Evolutionary conservation across 2,329 filamentous ascomycete species (phyloP).

Genomic region (Sporothrix humicola): DNA sequence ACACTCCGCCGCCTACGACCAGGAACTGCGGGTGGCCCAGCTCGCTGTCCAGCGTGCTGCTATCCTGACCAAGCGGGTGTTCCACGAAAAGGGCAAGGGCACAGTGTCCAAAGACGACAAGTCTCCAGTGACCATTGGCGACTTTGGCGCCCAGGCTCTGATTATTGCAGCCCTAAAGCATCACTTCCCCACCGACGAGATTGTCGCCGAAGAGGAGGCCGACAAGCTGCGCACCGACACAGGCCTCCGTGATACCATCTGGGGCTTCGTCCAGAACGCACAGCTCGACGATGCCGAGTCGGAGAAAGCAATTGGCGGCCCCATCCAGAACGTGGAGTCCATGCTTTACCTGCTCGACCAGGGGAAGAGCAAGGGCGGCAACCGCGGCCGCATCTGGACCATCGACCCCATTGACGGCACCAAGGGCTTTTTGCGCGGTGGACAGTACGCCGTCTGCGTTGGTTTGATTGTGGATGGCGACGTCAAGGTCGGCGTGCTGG

Average conservation of each 20-base stretch:
- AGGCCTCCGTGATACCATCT: constrained; percentile 75
- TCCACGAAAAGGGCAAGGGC: constrained; percentile 87
- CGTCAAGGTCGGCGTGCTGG: constrained; percentile 91
- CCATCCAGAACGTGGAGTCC: constrained; percentile 61
- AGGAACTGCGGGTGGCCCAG: constrained; percentile 82
- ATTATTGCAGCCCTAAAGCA: constrained; percentile 89
- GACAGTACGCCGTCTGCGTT: constrained; percentile 95
- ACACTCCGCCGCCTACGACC: constrained; percentile 61
- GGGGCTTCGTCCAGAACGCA: constrained; percentile 75
- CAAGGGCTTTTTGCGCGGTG: constrained; percentile 93
- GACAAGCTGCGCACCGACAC: constrained; percentile 75
- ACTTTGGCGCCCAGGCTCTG: constrained; percentile 95
- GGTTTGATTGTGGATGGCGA: constrained; percentile 91
- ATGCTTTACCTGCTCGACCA: constrained; percentile 68
- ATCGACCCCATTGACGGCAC: constrained; percentile 98
- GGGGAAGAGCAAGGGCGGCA: constrained; percentile 73
- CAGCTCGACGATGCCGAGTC: constrained; percentile 63
- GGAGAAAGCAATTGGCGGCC: constrained; percentile 67
- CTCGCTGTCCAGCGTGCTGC: constrained; percentile 83
- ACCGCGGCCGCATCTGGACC: constrained; percentile 85
- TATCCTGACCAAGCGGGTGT: constrained; percentile 60
- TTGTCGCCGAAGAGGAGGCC: constrained; percentile 95
- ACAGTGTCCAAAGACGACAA: constrained; percentile 94
- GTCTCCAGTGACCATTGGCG: constrained; percentile 95
- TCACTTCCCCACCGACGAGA: constrained; percentile 87